Percentiles rank a stretch among this genome's conserved stretches.
phyloP scores from a whole-genome alignment of 2,329 filamentous ascomycete species.

The Claviceps sp. region DNA sequence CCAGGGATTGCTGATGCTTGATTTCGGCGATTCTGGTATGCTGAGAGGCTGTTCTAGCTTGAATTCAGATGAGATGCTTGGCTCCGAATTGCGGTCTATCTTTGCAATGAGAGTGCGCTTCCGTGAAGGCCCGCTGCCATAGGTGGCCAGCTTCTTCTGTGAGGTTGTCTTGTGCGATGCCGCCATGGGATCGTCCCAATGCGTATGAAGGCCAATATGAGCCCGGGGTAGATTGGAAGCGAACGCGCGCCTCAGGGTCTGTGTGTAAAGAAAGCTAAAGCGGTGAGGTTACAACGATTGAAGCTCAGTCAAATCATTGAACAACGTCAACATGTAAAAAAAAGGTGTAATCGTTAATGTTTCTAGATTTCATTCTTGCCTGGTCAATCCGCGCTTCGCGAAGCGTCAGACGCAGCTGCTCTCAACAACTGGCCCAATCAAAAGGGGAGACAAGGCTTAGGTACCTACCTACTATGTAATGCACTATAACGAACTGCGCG shows the following conservation, averaged over 20 bases:
- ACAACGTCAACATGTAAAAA: background rate
- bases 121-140: conserved; percentile 1
- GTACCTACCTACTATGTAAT: no score
- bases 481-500: no score
- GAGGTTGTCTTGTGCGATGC: conserved; percentile 1
- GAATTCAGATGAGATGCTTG: background rate
- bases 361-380: background rate
- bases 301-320: background rate
- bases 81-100: background rate
- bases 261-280: background rate
- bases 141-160: conserved; percentile 1
- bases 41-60: background rate
- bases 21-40: background rate
- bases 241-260: background rate
- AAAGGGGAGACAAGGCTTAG: background rate
- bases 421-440: background rate
- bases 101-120: background rate
- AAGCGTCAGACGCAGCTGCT: background rate
- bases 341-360: background rate
- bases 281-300: background rate
- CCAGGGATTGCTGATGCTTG: background rate
- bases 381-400: background rate
- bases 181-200: background rate
- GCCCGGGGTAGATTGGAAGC: background rate
- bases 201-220: background rate